A percentile compares a stretch with the other conserved stretches of the same genome.
These are phyloP conservation scores for Pseudogymnoascus sp. DNA, from an alignment of 2,329 filamentous ascomycete genomes.

Conservation along the genomic window DNA sequence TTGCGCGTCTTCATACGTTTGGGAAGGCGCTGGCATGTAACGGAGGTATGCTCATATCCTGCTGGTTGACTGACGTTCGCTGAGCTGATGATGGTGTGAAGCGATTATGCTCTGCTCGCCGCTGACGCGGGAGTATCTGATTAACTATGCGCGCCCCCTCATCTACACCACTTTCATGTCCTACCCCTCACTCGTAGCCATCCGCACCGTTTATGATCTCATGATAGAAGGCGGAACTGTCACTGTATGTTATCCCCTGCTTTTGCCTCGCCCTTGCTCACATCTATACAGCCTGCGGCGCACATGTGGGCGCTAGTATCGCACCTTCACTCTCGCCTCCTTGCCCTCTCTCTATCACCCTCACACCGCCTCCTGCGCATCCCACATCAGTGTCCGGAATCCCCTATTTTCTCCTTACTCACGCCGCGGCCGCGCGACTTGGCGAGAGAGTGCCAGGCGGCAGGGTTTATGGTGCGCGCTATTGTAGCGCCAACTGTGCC, in stretches of 20 bases:
- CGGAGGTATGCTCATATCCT: constrained; percentile 48
- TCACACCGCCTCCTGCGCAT: constrained; percentile 15
- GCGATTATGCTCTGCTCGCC: constrained; percentile 55
- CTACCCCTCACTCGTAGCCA: constrained; percentile 50
- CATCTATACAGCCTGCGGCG: constrained; percentile 7
- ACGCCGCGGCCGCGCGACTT: constrained; percentile 50
- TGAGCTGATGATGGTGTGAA: constrained; percentile 25
- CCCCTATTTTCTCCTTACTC: constrained; percentile 58
- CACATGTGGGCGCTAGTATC: neutral
- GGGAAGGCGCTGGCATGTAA: constrained; percentile 61
- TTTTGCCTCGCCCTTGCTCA: neutral
- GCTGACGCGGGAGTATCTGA: constrained; percentile 52
- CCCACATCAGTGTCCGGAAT: constrained; percentile 35
- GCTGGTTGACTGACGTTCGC: neutral
- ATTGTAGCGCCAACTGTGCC: constrained; percentile 65
- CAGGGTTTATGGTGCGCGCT: constrained; percentile 52
- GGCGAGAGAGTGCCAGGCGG: constrained; percentile 50
- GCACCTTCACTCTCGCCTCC: neutral
- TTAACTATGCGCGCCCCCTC: constrained; percentile 68
- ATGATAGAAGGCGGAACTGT: constrained; percentile 43
- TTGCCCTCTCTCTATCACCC: neutral
- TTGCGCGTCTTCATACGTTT: constrained; percentile 55
- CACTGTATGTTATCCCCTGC: constrained; percentile 27
- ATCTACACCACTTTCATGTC: constrained; percentile 68
- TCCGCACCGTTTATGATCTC: constrained; percentile 49